A percentile compares a stretch with the other conserved stretches of the same genome.
phyloP scores from a whole-genome alignment of 2,329 filamentous ascomycete species.

The Pestalotiopsis sp. region DNA sequence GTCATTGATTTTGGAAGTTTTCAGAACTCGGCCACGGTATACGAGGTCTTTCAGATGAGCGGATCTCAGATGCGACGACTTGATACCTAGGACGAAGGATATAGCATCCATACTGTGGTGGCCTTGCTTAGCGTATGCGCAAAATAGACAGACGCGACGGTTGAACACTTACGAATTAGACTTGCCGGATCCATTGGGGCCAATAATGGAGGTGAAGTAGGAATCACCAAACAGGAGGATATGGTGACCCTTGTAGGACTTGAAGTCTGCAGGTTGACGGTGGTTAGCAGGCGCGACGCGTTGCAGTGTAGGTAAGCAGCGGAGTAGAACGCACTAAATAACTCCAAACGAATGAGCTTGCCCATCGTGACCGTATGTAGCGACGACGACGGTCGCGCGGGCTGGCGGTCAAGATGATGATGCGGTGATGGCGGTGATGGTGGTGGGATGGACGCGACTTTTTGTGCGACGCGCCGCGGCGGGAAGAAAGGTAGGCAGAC shows the following conservation, averaged over 20 bases:
- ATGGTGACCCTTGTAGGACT: slow-evolving; percentile 98
- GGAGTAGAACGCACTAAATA: slow-evolving; percentile 72
- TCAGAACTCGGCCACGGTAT: slow-evolving; percentile 91
- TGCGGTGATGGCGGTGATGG: slow-evolving; percentile 10
- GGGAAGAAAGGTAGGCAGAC: not conserved
- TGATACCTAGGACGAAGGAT: slow-evolving; percentile 97
- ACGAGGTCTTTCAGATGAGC: slow-evolving; percentile 92
- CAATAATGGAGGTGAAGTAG: slow-evolving; percentile 99
- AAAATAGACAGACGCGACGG: not conserved
- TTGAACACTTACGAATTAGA: slow-evolving; percentile 79
- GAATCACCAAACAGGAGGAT: slow-evolving; percentile 93
- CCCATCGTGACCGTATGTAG: slow-evolving; percentile 70
- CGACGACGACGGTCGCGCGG: not conserved
- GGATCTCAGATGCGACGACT: slow-evolving; percentile 96
- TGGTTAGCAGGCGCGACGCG: slow-evolving; percentile 15
- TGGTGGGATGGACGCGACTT: slow-evolving; percentile 10
- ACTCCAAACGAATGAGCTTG: slow-evolving; percentile 91
- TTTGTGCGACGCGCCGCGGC: slow-evolving; percentile 8
- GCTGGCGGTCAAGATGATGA: not conserved
- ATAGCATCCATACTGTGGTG: slow-evolving; percentile 89
- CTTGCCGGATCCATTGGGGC: slow-evolving; percentile 98
- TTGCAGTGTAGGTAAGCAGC: slow-evolving; percentile 14
- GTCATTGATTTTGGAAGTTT: slow-evolving; percentile 89
- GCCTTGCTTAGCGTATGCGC: not conserved
- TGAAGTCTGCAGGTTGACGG: slow-evolving; percentile 72